Base-by-base conservation (phyloP, 164 flowering plant genomes). In the Chimonanthus salicifolius region DNA sequence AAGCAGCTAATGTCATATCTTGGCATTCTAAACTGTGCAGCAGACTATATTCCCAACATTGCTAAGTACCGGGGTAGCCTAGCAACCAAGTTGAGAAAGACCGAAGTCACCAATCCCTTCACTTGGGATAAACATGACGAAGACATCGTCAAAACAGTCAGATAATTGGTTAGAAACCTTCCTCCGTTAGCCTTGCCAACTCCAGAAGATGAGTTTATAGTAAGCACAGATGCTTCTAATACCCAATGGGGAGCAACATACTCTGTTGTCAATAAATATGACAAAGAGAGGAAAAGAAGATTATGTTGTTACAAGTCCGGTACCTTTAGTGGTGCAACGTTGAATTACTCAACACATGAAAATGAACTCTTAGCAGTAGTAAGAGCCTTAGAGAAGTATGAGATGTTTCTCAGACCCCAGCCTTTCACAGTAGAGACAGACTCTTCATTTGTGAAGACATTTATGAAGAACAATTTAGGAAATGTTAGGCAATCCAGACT, bases 171-270 rank as follows among this genome's bases (percentile, higher is more conserved):
- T 33, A 33, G 2, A 9, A 64, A 9, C n/a, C 54, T 75, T 11
- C 77, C 73, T 9, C 15, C n/a, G 0, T 49, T 69, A 3, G 47
- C 62, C 48, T 68, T 44, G 4, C 77, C 73, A 2, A 5, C 21
- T 2, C 10, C 15, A 48, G 69, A 64, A 9, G 73, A 75, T 9
- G 8, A 16, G 20, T 2, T 75, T 2, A 75, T 75, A 4, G n/a
- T 68, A 0, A 71, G 70, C 13, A 70, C 73, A 8, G 73, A 75
- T 47, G 73, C 73, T 0, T 62, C 69, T 20, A 6, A 70, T 43
- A 13, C 7, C 2, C 60, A 7, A 10, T 75, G 77, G 77, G 73
- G 73, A 15, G 73, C 62, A 2, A 18, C 50, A 16, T 7, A 50
- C 3, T 9, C 13, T 9, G 47, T 62, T 47, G 48, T 62, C 9